Evolutionary conservation across 2,329 filamentous ascomycete genomes (phyloP), one percentile per base, ranked within the genome.

Genomic region (Bipolaris zeicola): DNA sequence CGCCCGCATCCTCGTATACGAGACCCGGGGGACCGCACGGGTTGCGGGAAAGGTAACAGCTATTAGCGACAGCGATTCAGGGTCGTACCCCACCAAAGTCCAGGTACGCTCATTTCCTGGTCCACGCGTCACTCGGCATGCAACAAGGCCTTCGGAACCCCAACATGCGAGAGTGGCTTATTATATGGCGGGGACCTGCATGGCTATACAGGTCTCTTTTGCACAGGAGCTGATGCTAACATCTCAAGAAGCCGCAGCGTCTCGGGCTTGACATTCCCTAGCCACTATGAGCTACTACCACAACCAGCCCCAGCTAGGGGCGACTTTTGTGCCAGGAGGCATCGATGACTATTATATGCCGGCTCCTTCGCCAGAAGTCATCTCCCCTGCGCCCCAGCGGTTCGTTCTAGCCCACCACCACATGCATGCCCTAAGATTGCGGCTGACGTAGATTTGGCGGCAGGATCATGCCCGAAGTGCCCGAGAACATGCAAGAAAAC

Each of bases 401-500:
- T 89, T 78, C 67, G 81, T 74, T 58, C 61, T 58, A 56, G 62
- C 58, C 64, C 56, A 60, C 54, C 51, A 57, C 52, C 55, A 54
- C 56, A 53, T 58, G 52, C 59, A 48, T 31, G 50, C 45, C 50
- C 39, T 62, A 57, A 62, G 60, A 66, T 68, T 69, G 62, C 62
- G 60, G 71, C 72, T 73, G 70, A 73, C 69, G 61, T 68, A 64
- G 60, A 52, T 55, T 53, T 52, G 58, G 53, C 54, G 55, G 73
- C 77, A 96, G 92, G 81, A 87, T 96, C 72, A 96, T 94, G 87
- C 91, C 92, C 75, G 92, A 97, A 83, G 92, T 97, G 65, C 92
- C 94, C 66, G 90, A 94, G 78, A 94, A 96, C 79, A 97, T 99
- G 86, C 92, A 96, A 80, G 89, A 96, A 72, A 94, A 91, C 78